phyloP scores from a whole-genome alignment of 768 basidiomycete species.

The Agrocybe praecox region DNA sequence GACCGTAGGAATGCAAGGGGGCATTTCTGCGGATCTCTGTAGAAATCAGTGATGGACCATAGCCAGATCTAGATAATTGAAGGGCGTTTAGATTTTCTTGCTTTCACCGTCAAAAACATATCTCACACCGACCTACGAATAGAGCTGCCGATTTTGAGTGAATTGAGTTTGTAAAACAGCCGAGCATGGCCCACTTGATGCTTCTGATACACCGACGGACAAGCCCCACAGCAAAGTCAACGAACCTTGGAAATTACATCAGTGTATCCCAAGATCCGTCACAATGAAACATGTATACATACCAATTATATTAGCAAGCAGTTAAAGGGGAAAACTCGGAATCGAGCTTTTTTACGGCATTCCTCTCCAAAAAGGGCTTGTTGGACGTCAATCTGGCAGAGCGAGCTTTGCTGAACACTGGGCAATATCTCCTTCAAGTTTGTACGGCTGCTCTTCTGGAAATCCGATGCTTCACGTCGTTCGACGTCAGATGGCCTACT shows the following conservation, averaged over 20 bases:
- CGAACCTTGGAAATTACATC: background rate
- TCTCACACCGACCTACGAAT: background rate
- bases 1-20: slow-evolving; percentile 26
- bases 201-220: background rate
- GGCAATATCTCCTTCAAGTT: background rate
- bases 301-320: background rate
- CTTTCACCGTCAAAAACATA: background rate
- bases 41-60: slow-evolving; percentile 20
- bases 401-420: background rate
- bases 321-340: background rate
- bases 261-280: background rate
- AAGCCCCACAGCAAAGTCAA: background rate
- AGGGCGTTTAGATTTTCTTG: slow-evolving; percentile 18
- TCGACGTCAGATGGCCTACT: background rate
- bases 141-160: background rate
- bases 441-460: background rate
- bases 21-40: slow-evolving; percentile 43
- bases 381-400: background rate
- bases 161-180: slow-evolving; percentile 1
- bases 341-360: background rate
- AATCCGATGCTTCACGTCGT: background rate
- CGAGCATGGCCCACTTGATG: background rate
- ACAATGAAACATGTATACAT: background rate
- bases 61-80: background rate
- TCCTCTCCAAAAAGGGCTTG: background rate